A percentile compares a stretch with the other conserved stretches of the same genome.
Conservation (phyloP, 306 rosid genomes). For the Rubus idaeus region DNA sequence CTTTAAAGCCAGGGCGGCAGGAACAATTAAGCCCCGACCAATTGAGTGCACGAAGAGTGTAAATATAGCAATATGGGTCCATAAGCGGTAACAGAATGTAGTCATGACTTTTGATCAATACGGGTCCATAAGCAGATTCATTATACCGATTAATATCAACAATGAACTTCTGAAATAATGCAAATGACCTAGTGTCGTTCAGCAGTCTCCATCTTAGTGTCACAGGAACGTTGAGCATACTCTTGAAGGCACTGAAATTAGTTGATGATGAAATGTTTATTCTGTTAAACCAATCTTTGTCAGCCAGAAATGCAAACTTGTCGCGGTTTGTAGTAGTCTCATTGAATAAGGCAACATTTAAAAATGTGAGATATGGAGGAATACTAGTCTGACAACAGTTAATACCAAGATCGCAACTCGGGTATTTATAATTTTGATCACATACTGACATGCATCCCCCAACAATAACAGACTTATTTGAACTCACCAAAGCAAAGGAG, state of each 20-base stretch:
- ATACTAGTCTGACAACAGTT: conserved; percentile 15
- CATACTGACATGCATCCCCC: conserved; percentile 33
- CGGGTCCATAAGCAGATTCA: background rate
- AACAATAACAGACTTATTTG: background rate
- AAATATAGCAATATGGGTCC: background rate
- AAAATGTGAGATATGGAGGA: background rate
- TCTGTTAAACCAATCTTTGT: background rate
- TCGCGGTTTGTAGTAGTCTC: background rate
- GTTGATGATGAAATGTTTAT: background rate
- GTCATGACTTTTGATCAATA: too few species aligned
- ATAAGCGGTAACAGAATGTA: too few species aligned
- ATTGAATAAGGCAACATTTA: background rate
- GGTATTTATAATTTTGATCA: background rate
- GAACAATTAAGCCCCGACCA: background rate
- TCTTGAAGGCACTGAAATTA: background rate
- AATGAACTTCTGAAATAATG: background rate
- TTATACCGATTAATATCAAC: background rate
- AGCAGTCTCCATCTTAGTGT: conserved; percentile 18
- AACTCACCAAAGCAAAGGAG: background rate
- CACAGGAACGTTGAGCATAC: conserved; percentile 2
- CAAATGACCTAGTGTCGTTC: background rate
- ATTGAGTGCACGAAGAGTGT: background rate
- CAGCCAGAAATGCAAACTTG: conserved; percentile 15
- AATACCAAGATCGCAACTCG: background rate
- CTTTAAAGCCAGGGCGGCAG: background rate